Base-by-base conservation (phyloP, 1,139 yeast genomes). In the Blastobotrys niveus region DNA sequence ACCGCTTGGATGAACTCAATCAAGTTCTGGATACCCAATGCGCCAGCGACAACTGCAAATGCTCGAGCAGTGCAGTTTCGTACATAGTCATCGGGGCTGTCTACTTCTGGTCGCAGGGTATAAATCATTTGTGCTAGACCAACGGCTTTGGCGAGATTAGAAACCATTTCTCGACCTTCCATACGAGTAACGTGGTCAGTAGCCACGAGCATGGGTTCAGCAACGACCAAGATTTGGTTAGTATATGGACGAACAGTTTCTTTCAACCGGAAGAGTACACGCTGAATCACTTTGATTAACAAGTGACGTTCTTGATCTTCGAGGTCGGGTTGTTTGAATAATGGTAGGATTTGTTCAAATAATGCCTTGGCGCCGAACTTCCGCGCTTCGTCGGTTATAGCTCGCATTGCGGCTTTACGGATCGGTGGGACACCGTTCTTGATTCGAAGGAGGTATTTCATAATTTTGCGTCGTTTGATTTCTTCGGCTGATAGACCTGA, bases 291-390 rank as follows among this genome's bases (percentile, higher is more conserved):
- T 59, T 88, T 89, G 10, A 87, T 84, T 47, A 89, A 67, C 14
- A 86, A 62, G 64, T 88, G 95, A 25, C 95, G 72, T 60, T 89
- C 96, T 53, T 81, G 88, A 43, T 85, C 93, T 52, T 82, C 93
- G 33, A 88, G 66, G 7, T 76, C 65, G 20, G 80, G 80, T 52
- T 87, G 96, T 59, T 83, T 68, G 31, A 89, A 65, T 15, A 89
- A 64, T 0, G 96, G 95, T 14, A 89, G 67, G 6, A 86, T 71
- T 50, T 78, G 81, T 47, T 77, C 76, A 56, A 89, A 82, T 18
- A 88, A 61, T 0, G 79, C 61, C 42, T 77, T 74, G 1, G 96
- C 82, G 0, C 96, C 96, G 55, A 80, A 77, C 12, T 65, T 66
- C 7, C 71, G 65, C 0, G 93, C 82, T 52, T 74, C 73, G 42